phyloP scores from a whole-genome alignment of 306 rosid genomes.

The Cyclanthera cordifolia region DNA sequence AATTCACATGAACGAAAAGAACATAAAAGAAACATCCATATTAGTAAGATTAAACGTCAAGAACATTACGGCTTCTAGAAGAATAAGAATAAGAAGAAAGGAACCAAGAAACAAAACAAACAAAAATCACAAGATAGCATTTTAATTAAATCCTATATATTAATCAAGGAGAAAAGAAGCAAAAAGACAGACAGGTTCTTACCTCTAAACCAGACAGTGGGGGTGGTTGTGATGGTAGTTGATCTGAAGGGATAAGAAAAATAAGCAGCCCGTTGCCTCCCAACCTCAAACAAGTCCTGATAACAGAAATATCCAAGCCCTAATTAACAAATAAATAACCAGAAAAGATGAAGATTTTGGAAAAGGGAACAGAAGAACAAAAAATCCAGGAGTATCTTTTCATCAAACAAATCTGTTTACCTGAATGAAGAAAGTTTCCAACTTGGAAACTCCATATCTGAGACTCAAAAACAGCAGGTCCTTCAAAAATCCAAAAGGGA shows the following conservation, averaged over 20 bases:
- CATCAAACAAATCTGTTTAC: background rate
- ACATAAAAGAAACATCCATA: background rate
- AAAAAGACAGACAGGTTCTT: background rate
- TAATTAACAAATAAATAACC: conserved; percentile 7
- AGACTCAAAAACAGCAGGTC: conserved; percentile 1
- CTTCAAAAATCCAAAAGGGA: background rate
- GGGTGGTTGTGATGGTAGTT: background rate
- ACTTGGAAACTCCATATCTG: conserved; percentile 2
- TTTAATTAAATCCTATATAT: too few species aligned
- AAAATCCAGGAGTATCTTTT: conserved; percentile 9
- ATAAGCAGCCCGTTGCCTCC: background rate
- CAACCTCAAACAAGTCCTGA: conserved; percentile 10
- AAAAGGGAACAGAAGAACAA: background rate
- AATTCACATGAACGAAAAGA: background rate
- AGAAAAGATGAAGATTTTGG: background rate
- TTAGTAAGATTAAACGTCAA: background rate
- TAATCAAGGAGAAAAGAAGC: background rate
- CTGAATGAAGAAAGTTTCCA: conserved; percentile 6
- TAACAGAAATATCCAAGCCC: conserved; percentile 9
- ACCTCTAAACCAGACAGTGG: background rate
- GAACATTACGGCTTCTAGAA: background rate
- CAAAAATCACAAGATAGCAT: background rate
- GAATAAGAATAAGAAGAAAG: background rate
- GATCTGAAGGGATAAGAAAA: background rate
- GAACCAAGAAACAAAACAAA: background rate